Base-by-base conservation (phyloP, 2,329 filamentous ascomycete species). In the Penicillium sp. region DNA sequence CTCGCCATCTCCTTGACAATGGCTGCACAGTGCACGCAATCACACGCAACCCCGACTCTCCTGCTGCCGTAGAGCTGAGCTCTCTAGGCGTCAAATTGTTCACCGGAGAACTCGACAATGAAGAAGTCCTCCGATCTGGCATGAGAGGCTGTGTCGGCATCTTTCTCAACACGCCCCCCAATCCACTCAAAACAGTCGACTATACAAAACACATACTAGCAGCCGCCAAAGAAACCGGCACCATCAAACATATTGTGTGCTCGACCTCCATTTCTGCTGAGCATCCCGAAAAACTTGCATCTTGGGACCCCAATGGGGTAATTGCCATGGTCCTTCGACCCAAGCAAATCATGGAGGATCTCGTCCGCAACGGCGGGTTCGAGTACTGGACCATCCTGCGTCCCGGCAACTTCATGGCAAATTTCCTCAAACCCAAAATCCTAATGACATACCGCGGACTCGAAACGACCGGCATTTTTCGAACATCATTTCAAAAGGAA, bases 391-490 rank as follows among this genome's bases (percentile, higher is more conserved):
- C 80, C 0, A 72, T 83, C 21, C 63, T 83, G 1, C 77, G 79
- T 1, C 78, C 79, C 0, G 77, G 75, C 1, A 75, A 72, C 61
- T 83, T 83, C 69, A 79, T 81, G 75, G 70, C 73, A 20, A 83
- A 83, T 62, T 78, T 77, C 59, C 48, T 81, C 4, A 56, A 66
- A 3, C 79, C 79, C 3, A 66, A 74, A 11, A 72, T 74, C 1
- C 52, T 51, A 8, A 69, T 75, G 9, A 16, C 21, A 66, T 79
- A 76, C 57, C 68, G 71, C 0, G 74, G 71, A 0, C 65, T 81
- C 6, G 63, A 67, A 1, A 68, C 71, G 5, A 66, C 67, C 2
- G 75, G 76, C 0, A 64, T 71, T 21, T 77, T 76, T 59, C 65
- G 64, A 0, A 74, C 71, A 1, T 73, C 76, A 0, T 62, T 76